Evolutionary conservation across 345 rosid genomes (phyloP).

Genomic region (Erodium maritimum): DNA sequence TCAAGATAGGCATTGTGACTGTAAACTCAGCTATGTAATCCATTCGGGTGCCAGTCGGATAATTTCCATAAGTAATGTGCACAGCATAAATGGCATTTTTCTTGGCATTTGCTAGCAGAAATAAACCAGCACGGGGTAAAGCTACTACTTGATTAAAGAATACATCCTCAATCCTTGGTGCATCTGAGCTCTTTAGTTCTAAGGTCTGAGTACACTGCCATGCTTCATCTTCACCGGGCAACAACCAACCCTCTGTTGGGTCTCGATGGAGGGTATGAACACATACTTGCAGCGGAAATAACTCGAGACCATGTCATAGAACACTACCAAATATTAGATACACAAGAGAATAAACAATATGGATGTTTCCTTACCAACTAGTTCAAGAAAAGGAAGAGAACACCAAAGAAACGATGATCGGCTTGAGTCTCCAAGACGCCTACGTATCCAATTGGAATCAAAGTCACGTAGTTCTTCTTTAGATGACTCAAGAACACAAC

Average conservation of each 20-base stretch:
- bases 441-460: no score
- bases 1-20: slow-evolving; percentile 68
- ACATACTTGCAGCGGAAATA: no score
- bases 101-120: slow-evolving; percentile 61
- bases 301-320: no score
- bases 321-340: no score
- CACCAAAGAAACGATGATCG: no score
- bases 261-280: no score
- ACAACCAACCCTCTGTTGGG: slow-evolving; percentile 79
- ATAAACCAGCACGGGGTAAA: slow-evolving; percentile 41
- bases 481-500: no score
- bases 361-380: no score
- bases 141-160: slow-evolving; percentile 68
- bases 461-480: no score
- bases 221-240: slow-evolving; percentile 46
- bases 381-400: no score
- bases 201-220: slow-evolving; percentile 56
- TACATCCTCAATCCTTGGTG: slow-evolving; percentile 35
- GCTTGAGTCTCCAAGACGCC: no score
- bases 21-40: slow-evolving; percentile 69
- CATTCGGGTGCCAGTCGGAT: slow-evolving; percentile 51
- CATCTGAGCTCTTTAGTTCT: slow-evolving; percentile 46
- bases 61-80: slow-evolving; percentile 51
- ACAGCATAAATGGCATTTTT: slow-evolving; percentile 62
- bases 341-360: no score